Conservation (phyloP, 106 monocot genomes). For the Agapanthus africanus region DNA sequence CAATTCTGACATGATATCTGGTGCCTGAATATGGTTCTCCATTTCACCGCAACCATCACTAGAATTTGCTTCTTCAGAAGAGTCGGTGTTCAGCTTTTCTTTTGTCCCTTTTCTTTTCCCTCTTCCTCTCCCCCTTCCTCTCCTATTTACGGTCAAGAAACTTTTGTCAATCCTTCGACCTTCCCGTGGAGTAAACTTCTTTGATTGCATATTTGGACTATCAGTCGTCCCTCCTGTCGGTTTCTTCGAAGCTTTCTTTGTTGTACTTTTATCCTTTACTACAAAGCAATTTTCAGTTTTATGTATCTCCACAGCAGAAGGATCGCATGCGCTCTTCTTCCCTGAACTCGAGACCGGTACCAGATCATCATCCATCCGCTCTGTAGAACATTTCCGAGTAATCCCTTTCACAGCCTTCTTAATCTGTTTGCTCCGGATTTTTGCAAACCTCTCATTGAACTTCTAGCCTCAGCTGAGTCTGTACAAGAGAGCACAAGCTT, state of each 20-base stretch:
- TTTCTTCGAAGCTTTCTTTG: slow-evolving; percentile 15
- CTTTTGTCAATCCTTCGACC: slow-evolving; percentile 8
- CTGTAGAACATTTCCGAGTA: slow-evolving; percentile 42
- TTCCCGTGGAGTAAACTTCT: not conserved
- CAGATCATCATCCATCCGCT: slow-evolving; percentile 31
- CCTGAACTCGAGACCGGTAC: slow-evolving; percentile 11
- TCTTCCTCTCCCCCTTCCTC: slow-evolving; percentile 11
- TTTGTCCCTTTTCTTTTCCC: slow-evolving; percentile 8
- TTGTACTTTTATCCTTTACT: slow-evolving; percentile 1
- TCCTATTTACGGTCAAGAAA: not conserved
- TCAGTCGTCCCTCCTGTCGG: slow-evolving; percentile 9
- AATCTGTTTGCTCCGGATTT: slow-evolving; percentile 87
- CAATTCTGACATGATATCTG: slow-evolving; percentile 14
- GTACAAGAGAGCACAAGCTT: slow-evolving; percentile 13
- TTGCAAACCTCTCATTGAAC: slow-evolving; percentile 99
- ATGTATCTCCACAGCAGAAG: not conserved
- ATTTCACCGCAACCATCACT: slow-evolving; percentile 14
- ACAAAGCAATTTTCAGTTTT: slow-evolving; percentile 6
- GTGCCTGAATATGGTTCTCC: not conserved
- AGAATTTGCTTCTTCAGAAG: slow-evolving; percentile 17
- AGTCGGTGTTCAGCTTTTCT: slow-evolving; percentile 5
- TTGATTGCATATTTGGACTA: not conserved
- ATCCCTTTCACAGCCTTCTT: slow-evolving; percentile 96
- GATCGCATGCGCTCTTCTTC: slow-evolving; percentile 8
- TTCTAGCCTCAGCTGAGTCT: slow-evolving; percentile 89